phyloP scores from a whole-genome alignment of 2,329 filamentous ascomycete genomes.

The Neonectria magnoliae region DNA sequence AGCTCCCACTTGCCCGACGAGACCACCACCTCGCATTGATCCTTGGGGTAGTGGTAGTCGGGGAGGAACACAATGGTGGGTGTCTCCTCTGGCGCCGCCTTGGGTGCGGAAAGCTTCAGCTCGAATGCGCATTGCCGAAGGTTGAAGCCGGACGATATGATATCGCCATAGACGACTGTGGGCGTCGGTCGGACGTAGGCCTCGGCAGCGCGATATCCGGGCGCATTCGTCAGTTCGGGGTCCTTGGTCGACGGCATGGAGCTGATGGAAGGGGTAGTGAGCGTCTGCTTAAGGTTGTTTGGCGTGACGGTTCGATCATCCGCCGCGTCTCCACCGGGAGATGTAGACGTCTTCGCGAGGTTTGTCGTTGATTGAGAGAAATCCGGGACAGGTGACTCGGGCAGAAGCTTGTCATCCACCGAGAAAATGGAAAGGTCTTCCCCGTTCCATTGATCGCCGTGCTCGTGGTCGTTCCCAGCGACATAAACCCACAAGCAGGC shows the following conservation, averaged over 20 bases:
- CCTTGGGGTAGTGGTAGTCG: constrained; percentile 89
- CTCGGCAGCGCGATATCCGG: constrained; percentile 89
- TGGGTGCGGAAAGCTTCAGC: constrained; percentile 72
- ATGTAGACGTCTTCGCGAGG: constrained; percentile 37
- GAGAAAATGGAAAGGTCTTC: constrained; percentile 95
- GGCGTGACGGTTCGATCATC: constrained; percentile 74
- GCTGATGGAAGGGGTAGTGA: constrained; percentile 75
- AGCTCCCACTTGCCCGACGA: constrained; percentile 93
- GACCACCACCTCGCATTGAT: constrained; percentile 76
- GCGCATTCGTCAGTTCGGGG: constrained; percentile 68
- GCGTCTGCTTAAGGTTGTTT: constrained; percentile 76
- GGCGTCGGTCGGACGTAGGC: constrained; percentile 91
- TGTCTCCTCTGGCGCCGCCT: constrained; percentile 66
- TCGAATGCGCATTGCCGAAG: constrained; percentile 81
- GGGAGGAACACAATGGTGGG: constrained; percentile 89
- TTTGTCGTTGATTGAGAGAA: constrained; percentile 59
- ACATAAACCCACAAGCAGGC: constrained; percentile 92
- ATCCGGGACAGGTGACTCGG: constrained; percentile 61
- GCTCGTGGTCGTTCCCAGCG: constrained; percentile 82
- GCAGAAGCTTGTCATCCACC: constrained; percentile 76
- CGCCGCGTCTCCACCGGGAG: constrained; percentile 52
- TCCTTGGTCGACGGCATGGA: constrained; percentile 63
- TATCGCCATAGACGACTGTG: constrained; percentile 75
- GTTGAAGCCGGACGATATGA: constrained; percentile 82
- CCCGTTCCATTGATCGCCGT: constrained; percentile 96